Base-by-base conservation (phyloP, 2,329 filamentous ascomycete species). In the Arthrobotrys entomopaga region DNA sequence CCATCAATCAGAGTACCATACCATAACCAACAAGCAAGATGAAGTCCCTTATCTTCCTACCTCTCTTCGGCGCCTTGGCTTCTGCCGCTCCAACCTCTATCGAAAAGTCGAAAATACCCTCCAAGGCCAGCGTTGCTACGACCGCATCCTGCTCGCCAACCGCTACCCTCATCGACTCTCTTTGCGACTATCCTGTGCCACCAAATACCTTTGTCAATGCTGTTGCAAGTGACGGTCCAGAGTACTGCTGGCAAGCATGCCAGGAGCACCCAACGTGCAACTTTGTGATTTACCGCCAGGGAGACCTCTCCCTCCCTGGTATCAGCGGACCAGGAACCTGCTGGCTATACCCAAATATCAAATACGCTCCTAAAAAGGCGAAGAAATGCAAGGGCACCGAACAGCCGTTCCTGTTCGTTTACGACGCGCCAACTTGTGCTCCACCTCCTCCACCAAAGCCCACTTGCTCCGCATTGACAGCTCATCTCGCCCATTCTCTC, bases 121-220 rank as follows among this genome's bases (percentile, higher is more conserved):
- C 29, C 29, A 34, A 34, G 29, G 29, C 24, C 7, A 26, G 24
- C 24, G 24, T 26, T 26, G 11, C 15, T 19, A 13, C 52, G 3
- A 2, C 22, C 8, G 22, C 26, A 42, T n/a, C 52, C 11, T 56
- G 52, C 29, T 40, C 26, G 26, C 52, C 52, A 56, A 56, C 29
- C 29, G 26, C 52, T n/a, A 40, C 29, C 2, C 52, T 22, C n/a
- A 26, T 56, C 26, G 52, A 16, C 15, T 38, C 52, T n/a, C 34
- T 56, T 24, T 56, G 52, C 52, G 29, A 56, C 26, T 56, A 56
- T n/a, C 29, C 52, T 6, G 42, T 46, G 20, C 29, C 26, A 38
- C 26, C 26, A 20, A 22, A 56, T 19, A 26, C 5, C 52, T 34
- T 34, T 6, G 20, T 24, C 29, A 15, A 56, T n/a, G 52, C 52